phyloP scores from a whole-genome alignment of 164 flowering plant genomes.

The Cinnamomum chago region DNA sequence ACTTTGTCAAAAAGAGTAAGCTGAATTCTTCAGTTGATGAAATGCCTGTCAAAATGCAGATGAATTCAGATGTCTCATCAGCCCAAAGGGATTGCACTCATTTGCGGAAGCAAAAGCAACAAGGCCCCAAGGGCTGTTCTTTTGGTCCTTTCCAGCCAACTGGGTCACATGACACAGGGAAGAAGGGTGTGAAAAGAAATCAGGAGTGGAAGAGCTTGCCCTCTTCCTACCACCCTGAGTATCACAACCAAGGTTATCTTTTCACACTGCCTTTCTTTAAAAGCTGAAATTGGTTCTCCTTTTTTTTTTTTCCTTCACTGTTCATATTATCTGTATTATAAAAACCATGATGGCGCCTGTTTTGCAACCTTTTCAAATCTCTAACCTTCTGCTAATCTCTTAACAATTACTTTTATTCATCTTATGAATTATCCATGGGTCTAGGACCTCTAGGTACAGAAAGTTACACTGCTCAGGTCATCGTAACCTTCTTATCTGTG shows the following conservation, averaged over 20 bases:
- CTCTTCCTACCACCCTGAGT: slow-evolving; percentile 57
- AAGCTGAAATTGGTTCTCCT: not conserved
- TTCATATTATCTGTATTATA: too few relatives aligned
- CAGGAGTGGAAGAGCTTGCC: slow-evolving; percentile 71
- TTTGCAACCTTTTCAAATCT: too few relatives aligned
- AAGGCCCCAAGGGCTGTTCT: slow-evolving; percentile 35
- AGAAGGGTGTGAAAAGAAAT: slow-evolving; percentile 20
- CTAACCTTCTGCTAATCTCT: too few relatives aligned
- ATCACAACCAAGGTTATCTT: slow-evolving; percentile 81
- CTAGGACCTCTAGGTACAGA: too few relatives aligned
- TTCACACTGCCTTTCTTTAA: not conserved
- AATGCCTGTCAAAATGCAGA: slow-evolving; percentile 13
- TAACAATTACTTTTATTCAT: too few relatives aligned
- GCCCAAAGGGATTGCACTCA: slow-evolving; percentile 17
- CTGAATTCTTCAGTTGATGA: slow-evolving; percentile 19
- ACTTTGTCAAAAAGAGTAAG: slow-evolving; percentile 43
- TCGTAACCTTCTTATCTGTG: too few relatives aligned
- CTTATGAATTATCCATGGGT: too few relatives aligned
- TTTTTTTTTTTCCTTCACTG: not conserved
- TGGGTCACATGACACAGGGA: slow-evolving; percentile 25
- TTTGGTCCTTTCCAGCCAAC: slow-evolving; percentile 89
- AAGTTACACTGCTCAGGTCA: too few relatives aligned
- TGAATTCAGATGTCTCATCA: slow-evolving; percentile 27
- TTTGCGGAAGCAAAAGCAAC: slow-evolving; percentile 17
- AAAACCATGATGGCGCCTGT: too few relatives aligned